phyloP scores from a whole-genome alignment of 2,329 filamentous ascomycete species.

The Epichloe brachyelytri region DNA sequence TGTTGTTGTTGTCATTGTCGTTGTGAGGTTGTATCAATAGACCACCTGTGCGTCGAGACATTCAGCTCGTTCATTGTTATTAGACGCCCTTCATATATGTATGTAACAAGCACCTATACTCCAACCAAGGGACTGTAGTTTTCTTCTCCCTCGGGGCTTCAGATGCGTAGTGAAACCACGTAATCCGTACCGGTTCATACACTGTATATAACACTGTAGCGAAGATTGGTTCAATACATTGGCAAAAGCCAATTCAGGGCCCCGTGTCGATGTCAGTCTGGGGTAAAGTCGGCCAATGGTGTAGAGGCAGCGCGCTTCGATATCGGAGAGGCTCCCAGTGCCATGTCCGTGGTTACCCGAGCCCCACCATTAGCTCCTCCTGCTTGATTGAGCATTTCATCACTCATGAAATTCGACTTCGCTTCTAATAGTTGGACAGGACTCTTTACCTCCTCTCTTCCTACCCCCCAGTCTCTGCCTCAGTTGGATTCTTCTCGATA shows the following conservation, averaged over 20 bases:
- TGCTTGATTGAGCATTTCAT: conserved; percentile 8
- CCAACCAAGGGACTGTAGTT: not conserved
- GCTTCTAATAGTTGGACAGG: conserved; percentile 1
- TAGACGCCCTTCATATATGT: not conserved
- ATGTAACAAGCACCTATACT: not conserved
- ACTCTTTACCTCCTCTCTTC: conserved; percentile 4
- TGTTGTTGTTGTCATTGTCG: not conserved
- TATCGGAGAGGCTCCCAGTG: conserved; percentile 11
- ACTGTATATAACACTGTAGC: too few relatives aligned
- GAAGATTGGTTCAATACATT: too few relatives aligned
- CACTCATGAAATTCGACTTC: conserved; percentile 5
- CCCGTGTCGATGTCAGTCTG: too few relatives aligned
- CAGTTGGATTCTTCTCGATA: conserved; percentile 1
- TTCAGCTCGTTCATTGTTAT: not conserved
- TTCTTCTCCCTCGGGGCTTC: not conserved
- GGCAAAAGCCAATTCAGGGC: too few relatives aligned
- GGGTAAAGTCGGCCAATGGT: too few relatives aligned
- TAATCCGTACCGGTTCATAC: not conserved
- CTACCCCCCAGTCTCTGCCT: conserved; percentile 2
- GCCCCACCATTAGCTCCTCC: conserved; percentile 10
- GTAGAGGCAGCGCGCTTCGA: conserved; percentile 4
- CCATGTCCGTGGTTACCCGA: conserved; percentile 12
- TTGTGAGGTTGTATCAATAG: not conserved
- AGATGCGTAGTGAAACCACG: not conserved
- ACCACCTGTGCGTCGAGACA: not conserved